These are phyloP conservation scores for Salvia rosmarinus DNA, from an alignment of 257 asterid genomes.

Conservation along the genomic window DNA sequence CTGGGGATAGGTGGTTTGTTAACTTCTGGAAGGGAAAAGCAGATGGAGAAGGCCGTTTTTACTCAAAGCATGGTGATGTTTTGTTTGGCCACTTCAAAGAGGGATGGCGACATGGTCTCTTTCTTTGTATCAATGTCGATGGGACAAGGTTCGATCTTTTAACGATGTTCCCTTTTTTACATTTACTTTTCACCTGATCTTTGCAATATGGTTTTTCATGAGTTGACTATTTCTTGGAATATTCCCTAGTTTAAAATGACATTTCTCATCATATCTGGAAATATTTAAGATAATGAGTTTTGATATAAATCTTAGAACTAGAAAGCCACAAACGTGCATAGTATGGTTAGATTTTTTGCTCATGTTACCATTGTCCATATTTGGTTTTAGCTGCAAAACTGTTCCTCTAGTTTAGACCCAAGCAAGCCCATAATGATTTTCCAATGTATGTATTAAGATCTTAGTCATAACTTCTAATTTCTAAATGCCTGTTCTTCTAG, in stretches of 20 bases:
- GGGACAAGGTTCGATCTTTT: constrained; percentile 70
- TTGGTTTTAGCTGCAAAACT: constrained; percentile 1
- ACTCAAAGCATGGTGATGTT: constrained; percentile 79
- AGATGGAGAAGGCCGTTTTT: constrained; percentile 94
- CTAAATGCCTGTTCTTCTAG: not conserved
- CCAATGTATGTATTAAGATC: not conserved
- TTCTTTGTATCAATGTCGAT: constrained; percentile 76
- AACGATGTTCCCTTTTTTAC: not conserved
- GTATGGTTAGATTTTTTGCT: not conserved
- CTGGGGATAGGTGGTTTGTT: constrained; percentile 94
- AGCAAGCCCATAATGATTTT: not conserved
- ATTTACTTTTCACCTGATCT: constrained; percentile 15
- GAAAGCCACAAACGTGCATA: not conserved
- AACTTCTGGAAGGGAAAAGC: constrained; percentile 98
- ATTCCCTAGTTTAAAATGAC: not conserved
- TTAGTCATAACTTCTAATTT: not conserved
- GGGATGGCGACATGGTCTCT: constrained; percentile 91
- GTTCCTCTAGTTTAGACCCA: not conserved
- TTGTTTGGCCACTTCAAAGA: constrained; percentile 93
- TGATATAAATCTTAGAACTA: not conserved
- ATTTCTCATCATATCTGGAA: not conserved
- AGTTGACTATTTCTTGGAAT: constrained; percentile 6
- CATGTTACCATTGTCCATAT: not conserved
- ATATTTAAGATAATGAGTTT: not conserved
- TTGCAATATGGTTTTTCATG: constrained; percentile 15